Conservation (phyloP, 2,329 filamentous ascomycete genomes). For the Chaetomiaceae sp. region DNA sequence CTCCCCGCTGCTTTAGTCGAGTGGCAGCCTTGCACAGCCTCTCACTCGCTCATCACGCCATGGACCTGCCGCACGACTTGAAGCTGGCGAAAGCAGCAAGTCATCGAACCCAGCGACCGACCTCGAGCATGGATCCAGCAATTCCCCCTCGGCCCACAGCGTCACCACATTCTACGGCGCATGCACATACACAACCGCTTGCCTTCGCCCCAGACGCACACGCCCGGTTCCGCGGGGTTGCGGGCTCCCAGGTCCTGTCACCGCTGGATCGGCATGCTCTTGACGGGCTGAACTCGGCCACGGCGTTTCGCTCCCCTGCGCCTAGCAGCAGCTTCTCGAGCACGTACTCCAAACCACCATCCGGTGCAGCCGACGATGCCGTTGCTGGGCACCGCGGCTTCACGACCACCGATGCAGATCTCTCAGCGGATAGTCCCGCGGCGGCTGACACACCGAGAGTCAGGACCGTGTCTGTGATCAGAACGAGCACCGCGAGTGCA, state of each 20-base stretch:
- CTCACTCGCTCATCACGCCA: neutral
- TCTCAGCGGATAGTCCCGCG: neutral
- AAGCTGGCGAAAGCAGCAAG: conserved; percentile 4
- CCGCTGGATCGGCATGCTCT: neutral
- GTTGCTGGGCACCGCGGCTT: neutral
- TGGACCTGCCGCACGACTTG: neutral
- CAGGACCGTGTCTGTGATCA: neutral
- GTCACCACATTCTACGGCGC: neutral
- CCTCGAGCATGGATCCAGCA: neutral
- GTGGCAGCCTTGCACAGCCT: neutral
- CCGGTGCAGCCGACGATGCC: neutral
- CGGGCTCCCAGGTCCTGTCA: neutral
- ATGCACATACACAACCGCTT: neutral
- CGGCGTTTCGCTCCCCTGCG: neutral
- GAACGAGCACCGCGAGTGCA: neutral
- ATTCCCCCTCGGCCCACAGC: neutral
- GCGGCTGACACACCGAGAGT: neutral
- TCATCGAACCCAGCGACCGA: neutral
- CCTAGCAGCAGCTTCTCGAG: neutral
- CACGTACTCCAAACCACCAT: neutral
- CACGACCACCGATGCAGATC: too few species aligned
- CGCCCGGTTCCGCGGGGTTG: neutral
- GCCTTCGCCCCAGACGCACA: neutral
- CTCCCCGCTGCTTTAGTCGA: conserved; percentile 2
- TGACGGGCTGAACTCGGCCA: neutral